phyloP scores from a whole-genome alignment of 139 green algal genomes.

The Pycnococcus provasolii region DNA sequence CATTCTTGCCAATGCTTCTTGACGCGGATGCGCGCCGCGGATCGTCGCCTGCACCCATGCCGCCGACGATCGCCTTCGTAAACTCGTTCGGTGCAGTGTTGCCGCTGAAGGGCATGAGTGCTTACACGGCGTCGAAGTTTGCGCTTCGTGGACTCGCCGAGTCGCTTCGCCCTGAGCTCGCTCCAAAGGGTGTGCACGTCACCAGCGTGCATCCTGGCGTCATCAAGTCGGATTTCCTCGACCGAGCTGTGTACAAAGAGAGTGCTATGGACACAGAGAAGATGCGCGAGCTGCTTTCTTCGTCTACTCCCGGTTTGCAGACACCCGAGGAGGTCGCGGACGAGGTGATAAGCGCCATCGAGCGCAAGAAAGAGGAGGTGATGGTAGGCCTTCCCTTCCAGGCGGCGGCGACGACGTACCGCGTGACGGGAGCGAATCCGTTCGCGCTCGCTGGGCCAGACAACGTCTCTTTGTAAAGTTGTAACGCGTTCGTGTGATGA shows the following conservation, averaged over 20 bases:
- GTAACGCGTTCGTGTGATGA: too few species aligned
- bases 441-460: background rate
- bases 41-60: too few species aligned
- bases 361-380: conserved; percentile 6
- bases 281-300: background rate
- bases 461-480: too few species aligned
- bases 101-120: background rate
- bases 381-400: conserved; percentile 1
- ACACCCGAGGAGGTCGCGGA: conserved; percentile 1
- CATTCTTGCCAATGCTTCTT: background rate
- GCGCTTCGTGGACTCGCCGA: background rate
- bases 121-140: conserved; percentile 6
- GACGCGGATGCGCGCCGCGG: background rate
- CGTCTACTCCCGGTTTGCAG: background rate
- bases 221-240: background rate
- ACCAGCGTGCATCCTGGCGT: background rate
- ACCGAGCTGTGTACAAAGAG: background rate
- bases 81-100: conserved; percentile 3
- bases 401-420: background rate
- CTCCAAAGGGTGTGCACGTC: background rate
- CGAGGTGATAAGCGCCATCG: background rate
- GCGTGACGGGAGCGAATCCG: background rate
- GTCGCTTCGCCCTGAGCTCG: conserved; percentile 1
- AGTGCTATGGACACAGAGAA: background rate
- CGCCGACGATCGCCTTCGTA: background rate